Evolutionary conservation across 169 alveolate genomes (phyloP), one percentile per base, ranked within the genome.

Genomic region (Cryptosporidium viatorum): DNA sequence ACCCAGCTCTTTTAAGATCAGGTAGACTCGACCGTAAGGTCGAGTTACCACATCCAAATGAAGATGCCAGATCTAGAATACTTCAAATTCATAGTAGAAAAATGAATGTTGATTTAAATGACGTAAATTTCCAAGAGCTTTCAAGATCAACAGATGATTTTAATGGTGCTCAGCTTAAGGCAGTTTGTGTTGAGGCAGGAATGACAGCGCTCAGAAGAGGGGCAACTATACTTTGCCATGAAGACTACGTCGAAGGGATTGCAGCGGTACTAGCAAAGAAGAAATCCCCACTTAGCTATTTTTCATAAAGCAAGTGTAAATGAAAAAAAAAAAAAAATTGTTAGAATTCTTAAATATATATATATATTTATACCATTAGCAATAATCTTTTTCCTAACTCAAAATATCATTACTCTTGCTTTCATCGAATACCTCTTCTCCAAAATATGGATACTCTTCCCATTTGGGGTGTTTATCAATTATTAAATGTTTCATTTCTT

Each of bases 11-110:
- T 84, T 97, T 98, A 62, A 94, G 99, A 65, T 99, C 99, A 3
- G 99, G 99, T 45, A 95, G 99, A 80, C 98, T 99, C 85, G 99
- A 99, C 94, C 96, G 99, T 70, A 99, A 99, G 95, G 98, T 99
- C 51, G 98, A 98, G 87, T 95, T 99, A 86, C 99, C 99, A 23
- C 93, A 96, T 48, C 99, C 99, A 26, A 99, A 98, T 87, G 94
- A 95, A 55, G 96, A 96, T 93, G 97, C 99, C 55, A 97, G 98
- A 94, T 94, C 99, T 85, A 97, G 97, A 84, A 98, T 98, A 52
- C 97, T 98, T 93, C 96, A 97, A 94, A 98, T 98, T 70, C 99
- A 99, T 93, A 99, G 99, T 6, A 70, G 97, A n/a, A 97, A 97
- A 92, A 99, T 99, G 99, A 97, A 98, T 70, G 93, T 99, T 98